A percentile compares a stretch with the other conserved stretches of the same genome.
These are phyloP conservation scores for Guadua angustifolia DNA, from an alignment of 176 grass and related monocot species.

Conservation along the genomic window DNA sequence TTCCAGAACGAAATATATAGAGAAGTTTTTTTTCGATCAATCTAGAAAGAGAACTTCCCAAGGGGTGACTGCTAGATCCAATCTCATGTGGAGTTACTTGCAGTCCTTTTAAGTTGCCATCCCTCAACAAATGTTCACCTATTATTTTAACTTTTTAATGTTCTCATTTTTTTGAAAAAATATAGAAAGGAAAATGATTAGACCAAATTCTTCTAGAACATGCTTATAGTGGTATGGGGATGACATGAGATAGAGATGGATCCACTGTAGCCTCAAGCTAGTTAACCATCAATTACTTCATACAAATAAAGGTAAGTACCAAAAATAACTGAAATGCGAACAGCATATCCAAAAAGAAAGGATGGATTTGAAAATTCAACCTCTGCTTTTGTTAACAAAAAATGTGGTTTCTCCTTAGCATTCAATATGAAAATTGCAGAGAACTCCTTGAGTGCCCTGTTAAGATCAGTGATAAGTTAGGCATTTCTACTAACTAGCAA, in stretches of 20 bases:
- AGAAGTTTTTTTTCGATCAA: neutral
- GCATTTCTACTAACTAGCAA: conserved; percentile 26
- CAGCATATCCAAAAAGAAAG: conserved; percentile 19
- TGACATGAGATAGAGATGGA: neutral
- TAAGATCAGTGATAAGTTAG: conserved; percentile 43
- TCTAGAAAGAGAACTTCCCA: conserved; percentile 6
- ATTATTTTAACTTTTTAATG: neutral
- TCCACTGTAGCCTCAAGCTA: neutral
- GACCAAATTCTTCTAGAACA: conserved; percentile 1
- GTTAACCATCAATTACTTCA: neutral
- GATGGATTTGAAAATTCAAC: conserved; percentile 50
- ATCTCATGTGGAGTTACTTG: neutral
- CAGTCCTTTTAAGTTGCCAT: neutral
- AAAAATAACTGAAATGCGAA: conserved; percentile 24
- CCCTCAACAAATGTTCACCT: neutral
- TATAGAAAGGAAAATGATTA: neutral
- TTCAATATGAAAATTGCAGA: conserved; percentile 53
- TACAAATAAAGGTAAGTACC: conserved; percentile 17
- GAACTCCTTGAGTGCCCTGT: conserved; percentile 84
- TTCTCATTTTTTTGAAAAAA: neutral
- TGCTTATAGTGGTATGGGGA: neutral
- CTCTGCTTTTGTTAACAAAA: conserved; percentile 58
- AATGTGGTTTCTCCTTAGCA: conserved; percentile 36
- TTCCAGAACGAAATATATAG: neutral
- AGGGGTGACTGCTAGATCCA: neutral